Percentiles rank a stretch among this genome's conserved stretches.
phyloP scores from a whole-genome alignment of 2,329 filamentous ascomycete species.

The Sclerotinia spermophila region DNA sequence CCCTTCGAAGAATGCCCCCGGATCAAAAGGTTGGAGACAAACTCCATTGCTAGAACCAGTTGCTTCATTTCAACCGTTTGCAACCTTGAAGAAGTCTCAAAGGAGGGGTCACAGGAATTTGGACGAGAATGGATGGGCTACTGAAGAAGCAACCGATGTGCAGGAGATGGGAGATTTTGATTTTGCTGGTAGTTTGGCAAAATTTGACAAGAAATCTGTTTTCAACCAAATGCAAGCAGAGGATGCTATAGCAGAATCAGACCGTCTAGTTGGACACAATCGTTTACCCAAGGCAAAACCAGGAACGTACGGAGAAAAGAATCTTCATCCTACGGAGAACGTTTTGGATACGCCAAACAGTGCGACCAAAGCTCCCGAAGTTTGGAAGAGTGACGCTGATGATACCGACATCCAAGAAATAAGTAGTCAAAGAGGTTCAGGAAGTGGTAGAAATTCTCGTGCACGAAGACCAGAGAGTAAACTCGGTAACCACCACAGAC shows the following conservation, averaged over 20 bases:
- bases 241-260: conserved; percentile 83
- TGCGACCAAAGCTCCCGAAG: conserved; percentile 30
- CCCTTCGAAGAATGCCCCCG: conserved; percentile 43
- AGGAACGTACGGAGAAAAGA: conserved; percentile 77
- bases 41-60: conserved; percentile 63
- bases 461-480: conserved; percentile 38
- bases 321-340: conserved; percentile 87
- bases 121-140: conserved; percentile 82
- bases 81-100: conserved; percentile 56
- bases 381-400: conserved; percentile 72
- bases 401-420: conserved; percentile 45
- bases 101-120: conserved; percentile 40
- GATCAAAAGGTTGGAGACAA: conserved; percentile 64
- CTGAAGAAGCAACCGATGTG: conserved; percentile 91
- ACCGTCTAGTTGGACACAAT: conserved; percentile 88
- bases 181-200: conserved; percentile 82
- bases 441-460: conserved; percentile 42
- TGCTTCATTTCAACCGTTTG: conserved; percentile 60
- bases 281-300: conserved; percentile 56
- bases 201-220: conserved; percentile 89
- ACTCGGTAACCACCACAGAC: conserved; percentile 34
- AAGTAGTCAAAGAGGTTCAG: conserved; percentile 32
- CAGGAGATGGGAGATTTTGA: conserved; percentile 94
- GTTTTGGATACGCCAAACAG: conserved; percentile 64
- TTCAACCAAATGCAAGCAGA: conserved; percentile 91